These are phyloP conservation scores for Thalassiosira profunda DNA, from an alignment of 108 stramenopile genomes.

Conservation along the genomic window DNA sequence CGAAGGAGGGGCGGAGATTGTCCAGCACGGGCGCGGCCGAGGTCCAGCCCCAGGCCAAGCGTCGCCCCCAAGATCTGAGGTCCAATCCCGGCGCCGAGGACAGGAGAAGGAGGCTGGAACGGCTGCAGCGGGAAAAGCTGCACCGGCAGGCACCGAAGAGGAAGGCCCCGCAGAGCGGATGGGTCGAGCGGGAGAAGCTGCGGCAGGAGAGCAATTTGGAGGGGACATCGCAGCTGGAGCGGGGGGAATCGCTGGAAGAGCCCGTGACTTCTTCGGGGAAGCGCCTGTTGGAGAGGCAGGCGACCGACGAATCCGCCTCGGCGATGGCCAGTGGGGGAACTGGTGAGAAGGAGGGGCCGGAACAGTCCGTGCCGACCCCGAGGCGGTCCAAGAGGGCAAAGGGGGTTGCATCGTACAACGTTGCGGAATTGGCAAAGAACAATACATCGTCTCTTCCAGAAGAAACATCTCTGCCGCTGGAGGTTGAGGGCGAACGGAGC, in stretches of 20 bases:
- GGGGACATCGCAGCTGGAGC: background rate
- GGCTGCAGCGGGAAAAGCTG: constrained; percentile 1
- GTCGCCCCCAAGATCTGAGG: background rate
- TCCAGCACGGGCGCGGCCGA: background rate
- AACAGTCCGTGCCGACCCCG: background rate
- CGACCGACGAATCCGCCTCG: background rate
- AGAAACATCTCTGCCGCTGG: background rate
- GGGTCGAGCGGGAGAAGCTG: background rate
- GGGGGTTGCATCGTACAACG: background rate
- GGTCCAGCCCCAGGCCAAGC: too few species aligned
- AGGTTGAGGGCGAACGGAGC: background rate
- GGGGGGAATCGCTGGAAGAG: background rate
- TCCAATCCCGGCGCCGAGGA: constrained; percentile 5
- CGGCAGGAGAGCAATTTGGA: background rate
- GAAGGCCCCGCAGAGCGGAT: background rate
- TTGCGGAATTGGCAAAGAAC: constrained; percentile 3
- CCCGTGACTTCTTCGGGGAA: too few species aligned
- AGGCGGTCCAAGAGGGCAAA: background rate
- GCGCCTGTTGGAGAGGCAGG: background rate
- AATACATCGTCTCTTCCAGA: background rate
- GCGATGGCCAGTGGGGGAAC: background rate
- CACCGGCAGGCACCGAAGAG: too few species aligned
- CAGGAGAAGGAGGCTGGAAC: constrained; percentile 12
- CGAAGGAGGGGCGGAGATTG: background rate
- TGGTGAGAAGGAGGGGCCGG: background rate